phyloP scores from a whole-genome alignment of 331 rosid species.

The Malus hybrid region DNA sequence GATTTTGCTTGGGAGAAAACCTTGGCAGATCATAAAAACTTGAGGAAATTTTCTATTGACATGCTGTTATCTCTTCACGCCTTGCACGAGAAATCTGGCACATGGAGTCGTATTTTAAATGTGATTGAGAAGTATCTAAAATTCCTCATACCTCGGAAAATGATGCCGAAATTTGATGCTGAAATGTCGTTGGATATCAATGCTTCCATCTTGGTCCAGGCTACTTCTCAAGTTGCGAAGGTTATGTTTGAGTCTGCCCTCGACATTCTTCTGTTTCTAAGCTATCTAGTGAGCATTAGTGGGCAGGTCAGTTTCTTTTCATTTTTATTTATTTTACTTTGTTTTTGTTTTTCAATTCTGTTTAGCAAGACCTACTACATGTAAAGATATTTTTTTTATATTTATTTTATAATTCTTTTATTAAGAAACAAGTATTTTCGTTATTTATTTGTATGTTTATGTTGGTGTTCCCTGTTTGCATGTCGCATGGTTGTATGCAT shows the following conservation, averaged over 20 bases:
- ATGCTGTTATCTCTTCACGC: conserved; percentile 79
- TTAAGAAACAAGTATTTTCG: not conserved
- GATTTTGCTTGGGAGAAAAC: conserved; percentile 45
- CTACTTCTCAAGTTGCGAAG: conserved; percentile 79
- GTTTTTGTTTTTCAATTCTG: not conserved
- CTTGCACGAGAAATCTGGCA: conserved; percentile 52
- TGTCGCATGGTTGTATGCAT: not conserved
- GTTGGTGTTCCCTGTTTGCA: not conserved
- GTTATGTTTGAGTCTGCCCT: conserved; percentile 83
- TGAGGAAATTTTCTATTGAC: conserved; percentile 71
- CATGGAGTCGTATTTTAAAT: conserved; percentile 65
- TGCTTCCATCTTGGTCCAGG: conserved; percentile 65
- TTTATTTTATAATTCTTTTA: not conserved
- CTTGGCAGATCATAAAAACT: conserved; percentile 49
- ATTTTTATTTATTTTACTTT: not conserved
- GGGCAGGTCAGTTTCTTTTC: conserved; percentile 63
- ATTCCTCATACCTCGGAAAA: conserved; percentile 73
- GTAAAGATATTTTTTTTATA: no score
- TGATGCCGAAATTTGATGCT: conserved; percentile 30
- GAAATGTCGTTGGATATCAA: conserved; percentile 46
- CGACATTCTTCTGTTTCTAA: conserved; percentile 73
- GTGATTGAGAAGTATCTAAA: conserved; percentile 62
- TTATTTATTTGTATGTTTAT: not conserved
- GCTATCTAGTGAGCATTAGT: conserved; percentile 69
- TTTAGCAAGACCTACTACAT: not conserved